phyloP scores from a whole-genome alignment of 2,329 filamentous ascomycete species.

The Alternaria consortialis region DNA sequence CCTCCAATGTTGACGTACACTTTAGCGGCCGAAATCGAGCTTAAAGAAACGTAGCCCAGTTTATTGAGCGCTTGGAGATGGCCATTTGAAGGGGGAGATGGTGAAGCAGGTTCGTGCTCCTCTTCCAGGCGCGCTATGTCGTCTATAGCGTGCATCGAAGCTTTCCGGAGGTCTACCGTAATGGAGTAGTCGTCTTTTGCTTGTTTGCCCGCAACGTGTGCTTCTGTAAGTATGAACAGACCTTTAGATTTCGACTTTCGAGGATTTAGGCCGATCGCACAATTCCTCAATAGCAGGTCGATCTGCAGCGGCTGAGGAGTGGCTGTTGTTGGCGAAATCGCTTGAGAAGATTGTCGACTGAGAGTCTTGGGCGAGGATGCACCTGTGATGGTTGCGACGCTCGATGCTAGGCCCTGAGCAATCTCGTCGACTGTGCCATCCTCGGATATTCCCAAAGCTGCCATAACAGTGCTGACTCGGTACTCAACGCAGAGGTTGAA shows the following conservation, averaged over 20 bases:
- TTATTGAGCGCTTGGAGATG: constrained; percentile 63
- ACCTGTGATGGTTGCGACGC: constrained; percentile 78
- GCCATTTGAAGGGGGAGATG: constrained; percentile 40
- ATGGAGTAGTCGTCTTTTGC: constrained; percentile 72
- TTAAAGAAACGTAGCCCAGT: constrained; percentile 84
- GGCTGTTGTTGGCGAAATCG: constrained; percentile 30
- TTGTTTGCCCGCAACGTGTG: constrained; percentile 73
- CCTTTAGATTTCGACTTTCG: constrained; percentile 77
- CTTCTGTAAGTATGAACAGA: constrained; percentile 79
- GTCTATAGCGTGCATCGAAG: constrained; percentile 84
- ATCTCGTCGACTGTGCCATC: constrained; percentile 72
- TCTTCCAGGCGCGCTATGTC: constrained; percentile 64
- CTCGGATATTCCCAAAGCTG: constrained; percentile 74
- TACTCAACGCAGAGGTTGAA: constrained; percentile 90
- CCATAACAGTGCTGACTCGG: constrained; percentile 82
- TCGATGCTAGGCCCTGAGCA: constrained; percentile 77
- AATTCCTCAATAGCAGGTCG: constrained; percentile 81
- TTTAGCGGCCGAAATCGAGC: constrained; percentile 84
- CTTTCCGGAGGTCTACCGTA: constrained; percentile 76
- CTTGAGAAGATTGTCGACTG: constrained; percentile 42
- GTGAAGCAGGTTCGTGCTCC: constrained; percentile 20
- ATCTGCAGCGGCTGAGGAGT: constrained; percentile 62
- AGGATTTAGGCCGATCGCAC: constrained; percentile 85
- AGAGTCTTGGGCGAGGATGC: constrained; percentile 61
- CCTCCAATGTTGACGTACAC: constrained; percentile 69